Evolutionary conservation across 1,139 yeast species (phyloP).

Genomic region (Taiozyma onychis): DNA sequence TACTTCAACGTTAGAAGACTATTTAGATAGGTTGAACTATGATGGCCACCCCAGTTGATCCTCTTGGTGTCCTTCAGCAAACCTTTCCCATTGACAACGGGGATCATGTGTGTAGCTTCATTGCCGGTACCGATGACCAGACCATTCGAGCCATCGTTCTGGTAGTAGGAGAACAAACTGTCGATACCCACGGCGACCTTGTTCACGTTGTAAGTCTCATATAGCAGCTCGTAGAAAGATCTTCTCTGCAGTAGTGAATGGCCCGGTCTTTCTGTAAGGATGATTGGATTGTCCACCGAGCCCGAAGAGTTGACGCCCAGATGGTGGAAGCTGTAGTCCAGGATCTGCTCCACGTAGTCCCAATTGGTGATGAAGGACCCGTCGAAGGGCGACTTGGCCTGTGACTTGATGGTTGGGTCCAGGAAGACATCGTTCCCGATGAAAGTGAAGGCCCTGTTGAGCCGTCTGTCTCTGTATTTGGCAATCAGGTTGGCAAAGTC

Average conservation of each 20-base stretch:
- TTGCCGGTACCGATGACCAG: constrained; percentile 78
- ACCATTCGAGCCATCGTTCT: constrained; percentile 44
- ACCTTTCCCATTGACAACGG: constrained; percentile 67
- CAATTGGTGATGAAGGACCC: constrained; percentile 85
- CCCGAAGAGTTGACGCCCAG: constrained; percentile 60
- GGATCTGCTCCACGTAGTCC: constrained; percentile 79
- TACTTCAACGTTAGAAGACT: constrained; percentile 72
- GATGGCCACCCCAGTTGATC: constrained; percentile 90
- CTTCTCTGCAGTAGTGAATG: constrained; percentile 65
- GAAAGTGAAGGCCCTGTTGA: constrained; percentile 57
- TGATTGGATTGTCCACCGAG: constrained; percentile 66
- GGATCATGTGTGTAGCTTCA: constrained; percentile 78
- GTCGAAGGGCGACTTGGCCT: constrained; percentile 78
- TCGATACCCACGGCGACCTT: constrained; percentile 78
- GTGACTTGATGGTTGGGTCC: constrained; percentile 64
- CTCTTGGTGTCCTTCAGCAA: constrained; percentile 66
- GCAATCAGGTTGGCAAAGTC: constrained; percentile 68
- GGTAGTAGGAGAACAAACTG: constrained; percentile 67
- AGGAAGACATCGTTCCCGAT: constrained; percentile 79
- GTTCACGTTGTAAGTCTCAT: constrained; percentile 76
- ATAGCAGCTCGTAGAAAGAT: constrained; percentile 72
- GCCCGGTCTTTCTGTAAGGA: constrained; percentile 77
- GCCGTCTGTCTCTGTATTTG: constrained; percentile 71
- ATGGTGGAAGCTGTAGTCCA: constrained; percentile 82
- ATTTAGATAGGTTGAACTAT: constrained; percentile 58